A percentile compares a stretch with the other conserved stretches of the same genome.
Evolutionary conservation across 345 rosid genomes (phyloP).

Genomic region (Passiflora organensis): DNA sequence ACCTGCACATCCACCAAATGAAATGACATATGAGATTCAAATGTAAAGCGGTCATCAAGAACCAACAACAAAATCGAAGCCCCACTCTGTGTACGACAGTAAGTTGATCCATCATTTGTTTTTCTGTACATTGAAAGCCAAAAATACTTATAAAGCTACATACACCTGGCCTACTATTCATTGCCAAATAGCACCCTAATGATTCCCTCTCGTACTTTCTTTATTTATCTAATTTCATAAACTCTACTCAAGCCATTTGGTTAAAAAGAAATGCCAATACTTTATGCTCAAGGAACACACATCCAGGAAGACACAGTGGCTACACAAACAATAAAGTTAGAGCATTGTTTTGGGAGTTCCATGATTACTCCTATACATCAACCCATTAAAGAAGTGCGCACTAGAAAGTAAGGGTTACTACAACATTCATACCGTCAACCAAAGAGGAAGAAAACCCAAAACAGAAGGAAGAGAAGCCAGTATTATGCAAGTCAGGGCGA

Average conservation of each 20-base stretch:
- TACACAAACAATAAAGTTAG: neutral
- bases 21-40: neutral
- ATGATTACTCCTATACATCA: neutral
- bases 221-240: too few species aligned
- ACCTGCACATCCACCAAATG: slow-evolving; percentile 43
- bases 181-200: too few species aligned
- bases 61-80: too few species aligned
- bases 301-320: neutral
- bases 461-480: slow-evolving; percentile 86
- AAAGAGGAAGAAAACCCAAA: slow-evolving; percentile 79
- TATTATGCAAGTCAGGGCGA: slow-evolving; percentile 64
- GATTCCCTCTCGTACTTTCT: too few species aligned
- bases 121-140: too few species aligned
- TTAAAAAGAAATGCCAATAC: neutral
- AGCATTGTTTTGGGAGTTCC: too few species aligned
- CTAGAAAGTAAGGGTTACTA: neutral
- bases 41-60: neutral
- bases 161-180: too few species aligned
- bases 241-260: neutral
- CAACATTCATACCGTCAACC: slow-evolving; percentile 71
- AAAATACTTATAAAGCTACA: too few species aligned
- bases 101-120: too few species aligned
- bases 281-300: too few species aligned
- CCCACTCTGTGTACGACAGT: too few species aligned
- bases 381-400: neutral